Base-by-base conservation (phyloP, 2,329 filamentous ascomycete species). In the Penicillium sp. region DNA sequence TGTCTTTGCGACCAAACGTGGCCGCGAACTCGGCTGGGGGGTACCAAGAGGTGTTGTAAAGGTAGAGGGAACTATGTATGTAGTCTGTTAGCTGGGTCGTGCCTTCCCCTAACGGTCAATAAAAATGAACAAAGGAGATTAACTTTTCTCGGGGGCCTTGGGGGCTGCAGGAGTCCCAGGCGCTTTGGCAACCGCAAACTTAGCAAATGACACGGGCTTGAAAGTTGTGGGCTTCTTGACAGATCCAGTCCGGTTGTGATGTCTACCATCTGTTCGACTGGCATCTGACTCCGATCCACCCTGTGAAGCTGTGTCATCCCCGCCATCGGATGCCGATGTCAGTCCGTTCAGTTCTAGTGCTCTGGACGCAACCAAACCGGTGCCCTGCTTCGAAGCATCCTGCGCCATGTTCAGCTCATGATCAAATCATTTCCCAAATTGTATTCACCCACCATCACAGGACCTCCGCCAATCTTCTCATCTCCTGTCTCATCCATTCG, bases 141-240 rank as follows among this genome's bases (percentile, higher is more conserved):
- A 28, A 82, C 83, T 76, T 79, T 87, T 88, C 49, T 88, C 85
- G 43, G 83, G 80, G 28, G 68, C 67, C 71, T 85, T 85, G 42
- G 81, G 74, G 38, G 78, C 69, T 10, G 84, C 79, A 37, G 80
- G 76, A n/a, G 83, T 77, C n/a, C 79, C 78, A 8, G 84, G 82
- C 26, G 86, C 82, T 73, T 89, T 89, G 52, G 85, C 84, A 58
- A 89, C 79, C 61, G 87, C 86, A 71, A 84, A 87, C 75, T 88
- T 89, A 40, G 87, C 86, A 59, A 88, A 87, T 14, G 85, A 88
- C 38, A 89, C 84, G 30, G 86, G 85, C 73, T 88, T 89, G 77
- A 89, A 88, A 3, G 83, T 80, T 6, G 83, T 75, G 30, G 85
- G 84, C 71, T 87, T 87, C 79, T 89, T 89, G 46, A 84, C 78